Evolutionary conservation across 2,329 filamentous ascomycete species (phyloP).

Genomic region (Mycosphaerella sp.): DNA sequence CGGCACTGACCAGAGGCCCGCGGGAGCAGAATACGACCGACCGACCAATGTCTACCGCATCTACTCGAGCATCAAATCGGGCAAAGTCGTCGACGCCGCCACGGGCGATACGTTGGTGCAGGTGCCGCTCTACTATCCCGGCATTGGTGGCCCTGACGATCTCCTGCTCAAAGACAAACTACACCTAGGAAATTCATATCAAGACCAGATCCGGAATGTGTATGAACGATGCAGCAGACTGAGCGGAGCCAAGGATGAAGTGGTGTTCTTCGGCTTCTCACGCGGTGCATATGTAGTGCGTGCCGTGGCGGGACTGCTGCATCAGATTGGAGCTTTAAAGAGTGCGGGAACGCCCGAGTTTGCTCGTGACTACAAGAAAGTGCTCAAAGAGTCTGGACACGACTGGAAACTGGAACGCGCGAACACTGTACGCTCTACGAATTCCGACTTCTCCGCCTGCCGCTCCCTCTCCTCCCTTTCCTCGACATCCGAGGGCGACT

Average conservation of each 20-base stretch:
- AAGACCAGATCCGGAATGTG: slow-evolving; percentile 23
- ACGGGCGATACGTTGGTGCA: slow-evolving; percentile 13
- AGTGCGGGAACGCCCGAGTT: slow-evolving; percentile 26
- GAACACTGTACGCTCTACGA: background rate
- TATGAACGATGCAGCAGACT: slow-evolving; percentile 24
- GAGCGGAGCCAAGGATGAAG: slow-evolving; percentile 30
- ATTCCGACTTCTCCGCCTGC: background rate
- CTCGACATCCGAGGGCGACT: slow-evolving; percentile 7
- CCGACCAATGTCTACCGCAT: slow-evolving; percentile 21
- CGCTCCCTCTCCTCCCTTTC: slow-evolving; percentile 13
- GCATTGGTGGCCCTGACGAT: slow-evolving; percentile 18
- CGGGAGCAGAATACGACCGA: background rate
- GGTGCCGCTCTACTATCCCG: slow-evolving; percentile 15
- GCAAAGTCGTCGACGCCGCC: slow-evolving; percentile 10
- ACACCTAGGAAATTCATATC: slow-evolving; percentile 18
- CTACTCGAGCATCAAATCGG: slow-evolving; percentile 16
- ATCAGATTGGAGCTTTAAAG: slow-evolving; percentile 30
- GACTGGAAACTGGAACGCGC: background rate
- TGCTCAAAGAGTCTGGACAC: slow-evolving; percentile 20
- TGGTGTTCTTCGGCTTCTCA: slow-evolving; percentile 39
- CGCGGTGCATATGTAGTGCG: slow-evolving; percentile 39
- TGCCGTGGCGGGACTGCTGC: slow-evolving; percentile 37
- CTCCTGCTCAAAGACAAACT: slow-evolving; percentile 16
- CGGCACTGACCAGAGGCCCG: slow-evolving; percentile 14
- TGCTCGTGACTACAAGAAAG: slow-evolving; percentile 27